Percentiles rank a stretch among this genome's conserved stretches.
Conservation (phyloP, 2,329 filamentous ascomycete genomes). For the Pseudogymnoascus sp. region DNA sequence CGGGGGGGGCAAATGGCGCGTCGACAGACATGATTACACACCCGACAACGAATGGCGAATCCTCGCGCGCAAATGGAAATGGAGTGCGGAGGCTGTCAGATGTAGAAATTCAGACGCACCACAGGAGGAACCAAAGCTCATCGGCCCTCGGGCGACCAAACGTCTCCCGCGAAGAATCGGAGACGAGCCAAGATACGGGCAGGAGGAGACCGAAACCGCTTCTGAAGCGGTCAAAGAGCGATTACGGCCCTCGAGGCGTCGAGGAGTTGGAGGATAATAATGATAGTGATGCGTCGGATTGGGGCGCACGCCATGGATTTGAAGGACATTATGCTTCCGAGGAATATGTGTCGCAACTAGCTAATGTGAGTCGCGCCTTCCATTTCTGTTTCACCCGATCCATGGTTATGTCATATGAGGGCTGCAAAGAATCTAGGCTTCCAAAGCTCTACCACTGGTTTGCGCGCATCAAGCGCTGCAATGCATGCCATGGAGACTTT, state of each 20-base stretch:
- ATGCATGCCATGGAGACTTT: background rate
- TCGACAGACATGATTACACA: background rate
- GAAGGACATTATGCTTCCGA: constrained; percentile 63
- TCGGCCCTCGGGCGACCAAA: constrained; percentile 1
- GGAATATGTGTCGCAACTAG: constrained; percentile 59
- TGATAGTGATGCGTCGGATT: constrained; percentile 23
- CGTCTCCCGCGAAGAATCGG: background rate
- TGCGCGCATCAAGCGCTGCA: constrained; percentile 7
- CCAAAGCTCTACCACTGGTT: background rate
- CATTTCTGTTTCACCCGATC: constrained; percentile 9
- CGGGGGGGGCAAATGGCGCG: background rate
- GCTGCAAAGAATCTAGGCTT: background rate
- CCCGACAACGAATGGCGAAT: constrained; percentile 1
- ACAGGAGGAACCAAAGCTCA: background rate
- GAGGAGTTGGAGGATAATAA: constrained; percentile 21
- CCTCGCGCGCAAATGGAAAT: background rate
- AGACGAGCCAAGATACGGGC: constrained; percentile 20
- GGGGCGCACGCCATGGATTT: constrained; percentile 55
- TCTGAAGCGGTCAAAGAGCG: constrained; percentile 38
- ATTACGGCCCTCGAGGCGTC: constrained; percentile 35
- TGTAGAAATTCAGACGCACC: background rate
- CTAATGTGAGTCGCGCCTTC: constrained; percentile 42
- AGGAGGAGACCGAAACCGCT: constrained; percentile 20
- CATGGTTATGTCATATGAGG: constrained; percentile 3
- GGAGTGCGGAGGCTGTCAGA: background rate